Base-by-base conservation (phyloP, 1,139 yeast genomes). In the Blastobotrys aristatus region DNA sequence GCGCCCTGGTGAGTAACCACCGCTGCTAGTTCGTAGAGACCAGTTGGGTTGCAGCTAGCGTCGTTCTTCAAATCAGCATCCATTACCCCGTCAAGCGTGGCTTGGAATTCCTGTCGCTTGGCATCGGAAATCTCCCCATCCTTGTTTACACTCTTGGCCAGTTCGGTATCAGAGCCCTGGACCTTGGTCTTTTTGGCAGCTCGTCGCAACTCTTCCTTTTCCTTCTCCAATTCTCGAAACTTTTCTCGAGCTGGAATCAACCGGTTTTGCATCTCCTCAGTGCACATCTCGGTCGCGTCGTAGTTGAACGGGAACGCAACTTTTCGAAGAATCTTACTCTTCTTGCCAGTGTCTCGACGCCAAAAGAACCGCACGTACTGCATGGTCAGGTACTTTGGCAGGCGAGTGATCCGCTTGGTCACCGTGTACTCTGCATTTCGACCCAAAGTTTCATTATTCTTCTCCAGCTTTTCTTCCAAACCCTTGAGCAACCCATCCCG, bases 311-410 rank as follows among this genome's bases (percentile, higher is more conserved):
- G 99, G 68, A 94, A 92, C 54, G 84, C 87, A 26, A 92, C 98
- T 68, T 84, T 89, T 63, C 98, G 82, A 65, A 92, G 73, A 64
- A 92, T 92, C 70, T 92, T 92, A 30, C 96, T 85, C 71, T 92
- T 92, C 69, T 84, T 86, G 57, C 80, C 82, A 7, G 95, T 86
- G 52, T 92, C 95, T 61, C 92, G 78, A 65, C 94, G 86, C 98
- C 98, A 92, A 67, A 81, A 92, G 65, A 92, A 92, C 61, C 99
- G 77, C 56, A 92, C 94, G 67, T 86, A 92, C 65, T 92, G 96
- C 43, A 94, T 88, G 13, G 94, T 86, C 58, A 92, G 73, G 62
- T 84, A 84, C 62, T 86, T 84, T 50, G 99, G 99, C 55, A 94
- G 73, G 60, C 88, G 80, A 1, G 84, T 77, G 50, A 92, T 84